These are phyloP conservation scores for Wallacemonas sp. DNA, from an alignment of 208 protist species.

Conservation along the genomic window DNA sequence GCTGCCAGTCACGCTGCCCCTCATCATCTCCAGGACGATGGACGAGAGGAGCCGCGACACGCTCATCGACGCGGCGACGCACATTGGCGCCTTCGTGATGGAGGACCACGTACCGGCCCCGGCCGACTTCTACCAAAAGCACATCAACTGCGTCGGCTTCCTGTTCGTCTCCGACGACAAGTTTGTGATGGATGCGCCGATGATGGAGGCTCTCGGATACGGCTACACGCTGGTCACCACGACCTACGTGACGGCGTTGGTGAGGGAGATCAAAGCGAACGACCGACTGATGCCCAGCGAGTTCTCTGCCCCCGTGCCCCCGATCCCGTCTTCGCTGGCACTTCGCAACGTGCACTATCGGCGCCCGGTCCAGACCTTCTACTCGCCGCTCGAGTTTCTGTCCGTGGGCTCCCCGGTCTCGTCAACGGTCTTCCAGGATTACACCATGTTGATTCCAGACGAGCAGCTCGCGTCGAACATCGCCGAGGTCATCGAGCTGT, in stretches of 20 bases:
- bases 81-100: constrained; percentile 49
- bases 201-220: constrained; percentile 59
- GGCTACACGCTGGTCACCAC: constrained; percentile 74
- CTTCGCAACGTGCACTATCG: constrained; percentile 58
- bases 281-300: constrained; percentile 35
- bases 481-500: constrained; percentile 29
- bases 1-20: constrained; percentile 40
- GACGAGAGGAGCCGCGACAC: constrained; percentile 21
- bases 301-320: constrained; percentile 41
- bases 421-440: constrained; percentile 33
- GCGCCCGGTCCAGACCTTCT: constrained; percentile 55
- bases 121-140: constrained; percentile 46
- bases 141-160: constrained; percentile 57
- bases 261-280: constrained; percentile 26
- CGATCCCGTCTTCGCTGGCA: constrained; percentile 31
- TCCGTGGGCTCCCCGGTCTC: constrained; percentile 31
- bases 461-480: constrained; percentile 23
- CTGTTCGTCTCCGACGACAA: constrained; percentile 59
- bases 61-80: constrained; percentile 34
- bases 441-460: constrained; percentile 53
- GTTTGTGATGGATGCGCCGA: constrained; percentile 49
- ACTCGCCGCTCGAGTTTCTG: constrained; percentile 53
- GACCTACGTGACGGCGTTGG: constrained; percentile 41
- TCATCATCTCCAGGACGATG: constrained; percentile 47
- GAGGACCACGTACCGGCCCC: constrained; percentile 46